Evolutionary conservation across 352 stramenopile genomes (phyloP), one percentile per base, ranked within the genome.

Genomic region (Phytophthora cactorum): DNA sequence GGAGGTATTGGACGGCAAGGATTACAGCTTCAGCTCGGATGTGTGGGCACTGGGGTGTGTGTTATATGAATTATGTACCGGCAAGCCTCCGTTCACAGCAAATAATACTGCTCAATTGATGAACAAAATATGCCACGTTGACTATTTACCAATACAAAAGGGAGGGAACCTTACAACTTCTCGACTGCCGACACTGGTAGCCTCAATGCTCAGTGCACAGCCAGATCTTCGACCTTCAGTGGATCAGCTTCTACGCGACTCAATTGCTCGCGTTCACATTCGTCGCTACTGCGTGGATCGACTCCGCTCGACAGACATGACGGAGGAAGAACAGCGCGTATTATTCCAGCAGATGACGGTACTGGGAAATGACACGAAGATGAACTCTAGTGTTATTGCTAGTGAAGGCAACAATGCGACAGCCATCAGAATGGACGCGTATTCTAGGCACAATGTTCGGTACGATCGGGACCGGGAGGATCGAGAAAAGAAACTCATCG

Each of bases 1-100:
- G 1, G 92, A 98, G 72, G 80, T 97, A 46, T 91, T 86, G 59
- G 83, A 91, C 8, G 79, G 83, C 59, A 75, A 91, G 45, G 57
- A 78, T 8, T 98, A 98, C 78, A 76, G 82, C 55, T 85, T 82
- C 41, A 77, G 78, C 9, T 92, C 78, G 27, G 93, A 98, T 70
- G 74, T 98, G 15, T 98, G 92, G 90, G 84, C 89, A 5, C 78
- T 98, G 2, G 92, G 92, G 3, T 96, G 91, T 51, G 71, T 96
- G 5, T 54, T 97, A 10, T 97, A 93, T 52, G 89, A 97, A 70
- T 68, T 96, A 34, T 89, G 84, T 29, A 75, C 75, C 2, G 83
- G 96, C 1, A 65, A 78, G 25, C 84, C 75, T 32, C 86, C 88
- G 4, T 94, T 95, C 62, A 62, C 66, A 2, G 84, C 76, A 1